These are phyloP conservation scores for Fraxinus greggii DNA, from an alignment of 305 asterid species.

Conservation along the genomic window DNA sequence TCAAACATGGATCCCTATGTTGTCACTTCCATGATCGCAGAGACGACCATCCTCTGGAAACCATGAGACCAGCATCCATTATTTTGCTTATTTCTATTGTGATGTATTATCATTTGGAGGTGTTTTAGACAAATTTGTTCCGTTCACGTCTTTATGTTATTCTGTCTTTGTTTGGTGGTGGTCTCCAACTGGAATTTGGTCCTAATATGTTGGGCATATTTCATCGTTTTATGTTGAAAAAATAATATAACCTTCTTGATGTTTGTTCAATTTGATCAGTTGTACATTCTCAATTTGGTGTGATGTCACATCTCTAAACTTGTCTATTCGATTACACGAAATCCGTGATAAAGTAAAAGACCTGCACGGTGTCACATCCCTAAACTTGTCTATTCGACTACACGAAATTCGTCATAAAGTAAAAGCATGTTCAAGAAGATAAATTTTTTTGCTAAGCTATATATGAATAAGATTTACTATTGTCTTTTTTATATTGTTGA, in stretches of 20 bases:
- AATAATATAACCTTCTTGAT: neutral
- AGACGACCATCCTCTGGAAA: slow-evolving; percentile 64
- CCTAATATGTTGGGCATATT: neutral
- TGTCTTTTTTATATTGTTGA: neutral
- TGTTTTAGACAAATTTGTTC: slow-evolving; percentile 1
- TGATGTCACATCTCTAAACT: neutral
- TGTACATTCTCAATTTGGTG: neutral
- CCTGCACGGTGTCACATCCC: neutral
- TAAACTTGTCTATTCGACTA: neutral
- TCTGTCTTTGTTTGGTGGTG: neutral
- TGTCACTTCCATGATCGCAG: slow-evolving; percentile 76
- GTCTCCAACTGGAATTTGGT: slow-evolving; percentile 1
- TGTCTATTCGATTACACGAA: neutral
- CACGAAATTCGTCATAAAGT: neutral
- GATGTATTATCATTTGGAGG: slow-evolving; percentile 14
- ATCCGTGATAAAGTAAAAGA: neutral
- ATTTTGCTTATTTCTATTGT: neutral
- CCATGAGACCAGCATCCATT: slow-evolving; percentile 24
- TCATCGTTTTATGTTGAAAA: neutral
- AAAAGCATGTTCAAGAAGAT: neutral
- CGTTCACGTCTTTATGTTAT: slow-evolving; percentile 10
- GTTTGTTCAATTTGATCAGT: neutral
- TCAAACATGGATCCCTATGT: slow-evolving; percentile 74
- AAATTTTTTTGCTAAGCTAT: neutral
- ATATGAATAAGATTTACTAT: neutral